Evolutionary conservation across 441 rosid genomes (phyloP), one percentile per base, ranked within the genome.

Genomic region (Capsella rubella): DNA sequence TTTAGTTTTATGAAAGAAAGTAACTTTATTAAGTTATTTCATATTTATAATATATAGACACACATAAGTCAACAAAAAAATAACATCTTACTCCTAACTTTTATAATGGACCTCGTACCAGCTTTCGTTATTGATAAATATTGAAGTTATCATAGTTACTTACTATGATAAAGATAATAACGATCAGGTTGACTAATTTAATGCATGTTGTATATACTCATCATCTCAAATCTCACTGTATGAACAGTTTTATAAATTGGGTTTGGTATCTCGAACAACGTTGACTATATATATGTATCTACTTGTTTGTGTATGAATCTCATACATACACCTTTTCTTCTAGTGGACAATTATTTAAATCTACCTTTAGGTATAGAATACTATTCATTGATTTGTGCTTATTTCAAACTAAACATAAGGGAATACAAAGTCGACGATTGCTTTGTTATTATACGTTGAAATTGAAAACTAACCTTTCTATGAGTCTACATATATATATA

Each of bases 271-370:
- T 43, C 10, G 14, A 35, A 45, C 4, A 56, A 69, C 46, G 35
- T 56, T 69, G 64, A 69, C 73, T 69, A 55, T 68, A 27, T 39
- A 32, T 68, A 55, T 68, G n/a, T 39, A 32, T 47, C 21, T 13
- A 3, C n/a, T 49, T 32, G 29, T 62, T 62, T n/a, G 43, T 31
- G 2, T 34, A 34, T 34, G 37, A 6, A 34, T 49, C 21, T 45
- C 67, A 10, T 11, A 31, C 10, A 10, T 11, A 31, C 10, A 31
- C 16, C 31, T 65, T 50, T 65, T 18, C n/a, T 18, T 49, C 7
- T 35, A 13, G 45, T 49, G 47, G 27, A 25, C 51, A 15, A 27
- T 15, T 54, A 40, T 67, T 40, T 3, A 67, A 40, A 27, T 15
- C 12, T 67, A 28, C 21, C 28, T 54, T 54, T 9, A 53, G 53